phyloP scores from a whole-genome alignment of 805 yeast species.

The Metschnikowia gelsemii region DNA sequence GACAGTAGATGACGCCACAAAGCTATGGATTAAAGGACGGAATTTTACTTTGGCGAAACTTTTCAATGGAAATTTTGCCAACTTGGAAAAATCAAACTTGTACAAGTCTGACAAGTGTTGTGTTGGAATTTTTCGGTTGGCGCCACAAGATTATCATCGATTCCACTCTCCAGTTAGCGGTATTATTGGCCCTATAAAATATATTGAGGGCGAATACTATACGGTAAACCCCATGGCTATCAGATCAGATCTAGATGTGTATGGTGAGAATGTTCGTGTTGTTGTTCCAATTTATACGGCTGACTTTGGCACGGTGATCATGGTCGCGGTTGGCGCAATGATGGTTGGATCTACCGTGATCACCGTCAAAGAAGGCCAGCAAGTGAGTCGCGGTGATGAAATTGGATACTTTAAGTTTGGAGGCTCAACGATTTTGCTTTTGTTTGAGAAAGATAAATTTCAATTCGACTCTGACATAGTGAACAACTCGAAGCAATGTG shows the following conservation, averaged over 20 bases:
- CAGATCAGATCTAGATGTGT: constrained; percentile 82
- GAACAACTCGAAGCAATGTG: constrained; percentile 61
- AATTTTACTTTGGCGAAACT: constrained; percentile 68
- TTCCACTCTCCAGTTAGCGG: constrained; percentile 90
- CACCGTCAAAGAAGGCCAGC: constrained; percentile 60
- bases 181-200: constrained; percentile 57
- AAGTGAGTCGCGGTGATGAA: constrained; percentile 70
- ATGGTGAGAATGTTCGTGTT: constrained; percentile 84
- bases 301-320: constrained; percentile 73
- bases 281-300: constrained; percentile 73
- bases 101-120: constrained; percentile 48
- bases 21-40: constrained; percentile 87
- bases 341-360: constrained; percentile 92
- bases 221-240: constrained; percentile 98
- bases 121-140: constrained; percentile 79
- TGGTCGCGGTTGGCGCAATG: constrained; percentile 94
- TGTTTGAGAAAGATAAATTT: constrained; percentile 54
- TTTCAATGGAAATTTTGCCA: constrained; percentile 46
- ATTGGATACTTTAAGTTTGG: constrained; percentile 95
- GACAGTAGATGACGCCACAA: constrained; percentile 58
- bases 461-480: constrained; percentile 72
- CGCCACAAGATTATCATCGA: constrained; percentile 96
- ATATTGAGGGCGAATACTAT: constrained; percentile 86
- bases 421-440: constrained; percentile 78
- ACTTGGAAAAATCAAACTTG: constrained; percentile 39